phyloP scores from a whole-genome alignment of 371 early-diverging fungal species.

The Mortierella sp. region DNA sequence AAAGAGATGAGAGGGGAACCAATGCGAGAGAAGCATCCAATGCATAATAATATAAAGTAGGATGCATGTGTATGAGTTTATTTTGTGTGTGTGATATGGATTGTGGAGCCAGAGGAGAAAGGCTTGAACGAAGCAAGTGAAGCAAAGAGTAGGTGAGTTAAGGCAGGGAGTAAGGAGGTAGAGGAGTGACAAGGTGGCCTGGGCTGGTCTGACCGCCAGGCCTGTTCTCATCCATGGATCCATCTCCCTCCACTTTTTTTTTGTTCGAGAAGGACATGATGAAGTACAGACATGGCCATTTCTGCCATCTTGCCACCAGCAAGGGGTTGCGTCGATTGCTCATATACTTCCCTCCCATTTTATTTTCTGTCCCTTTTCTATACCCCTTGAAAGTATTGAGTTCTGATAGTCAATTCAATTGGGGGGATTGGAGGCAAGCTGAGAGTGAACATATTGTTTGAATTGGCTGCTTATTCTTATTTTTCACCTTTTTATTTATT shows the following conservation, averaged over 20 bases:
- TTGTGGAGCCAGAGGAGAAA: not conserved
- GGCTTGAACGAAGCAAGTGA: not conserved
- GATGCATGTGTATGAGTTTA: not conserved
- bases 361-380: not conserved
- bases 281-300: not conserved
- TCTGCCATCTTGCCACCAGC: not conserved
- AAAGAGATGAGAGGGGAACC: not conserved
- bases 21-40: constrained; percentile 2
- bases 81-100: not conserved
- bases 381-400: not conserved
- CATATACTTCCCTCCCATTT: not conserved
- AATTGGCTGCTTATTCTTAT: not conserved
- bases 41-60: not conserved
- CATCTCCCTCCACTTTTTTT: not conserved
- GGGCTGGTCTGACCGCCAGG: not conserved
- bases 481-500: no score
- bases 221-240: no score
- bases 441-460: no score
- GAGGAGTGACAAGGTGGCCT: not conserved
- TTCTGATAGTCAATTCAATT: not conserved
- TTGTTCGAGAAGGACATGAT: not conserved
- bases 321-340: no score
- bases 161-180: not conserved
- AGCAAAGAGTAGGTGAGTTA: not conserved
- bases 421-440: no score